Evolutionary conservation across 768 basidiomycete genomes (phyloP).

Genomic region (Boletus vinaceobasis): DNA sequence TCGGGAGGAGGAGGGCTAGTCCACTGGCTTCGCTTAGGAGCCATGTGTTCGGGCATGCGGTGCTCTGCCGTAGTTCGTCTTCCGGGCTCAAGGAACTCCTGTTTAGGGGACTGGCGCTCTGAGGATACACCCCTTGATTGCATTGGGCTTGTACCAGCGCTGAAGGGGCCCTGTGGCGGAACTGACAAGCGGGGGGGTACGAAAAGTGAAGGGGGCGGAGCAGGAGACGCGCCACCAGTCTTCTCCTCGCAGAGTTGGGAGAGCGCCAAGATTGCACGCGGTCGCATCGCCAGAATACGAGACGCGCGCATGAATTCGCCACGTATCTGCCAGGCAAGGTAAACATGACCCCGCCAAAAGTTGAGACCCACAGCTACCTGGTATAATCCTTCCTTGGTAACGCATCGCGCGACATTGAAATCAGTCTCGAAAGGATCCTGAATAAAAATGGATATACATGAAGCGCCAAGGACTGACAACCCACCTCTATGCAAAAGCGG

Average conservation of each 20-base stretch:
- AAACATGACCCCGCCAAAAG: background rate
- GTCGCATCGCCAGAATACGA: slow-evolving; percentile 74
- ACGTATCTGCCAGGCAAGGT: slow-evolving; percentile 67
- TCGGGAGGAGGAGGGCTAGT: slow-evolving; percentile 81
- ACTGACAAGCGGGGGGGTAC: slow-evolving; percentile 43
- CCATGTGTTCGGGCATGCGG: slow-evolving; percentile 68
- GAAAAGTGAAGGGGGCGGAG: slow-evolving; percentile 41
- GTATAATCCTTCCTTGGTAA: slow-evolving; percentile 94
- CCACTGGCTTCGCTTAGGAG: slow-evolving; percentile 76
- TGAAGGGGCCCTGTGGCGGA: slow-evolving; percentile 71
- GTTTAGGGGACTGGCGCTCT: slow-evolving; percentile 52
- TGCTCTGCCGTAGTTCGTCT: slow-evolving; percentile 31
- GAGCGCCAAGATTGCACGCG: slow-evolving; percentile 76
- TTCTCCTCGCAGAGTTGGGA: slow-evolving; percentile 92
- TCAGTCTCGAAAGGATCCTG: slow-evolving; percentile 97
- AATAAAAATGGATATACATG: background rate
- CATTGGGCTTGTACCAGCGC: slow-evolving; percentile 59
- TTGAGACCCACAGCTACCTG: slow-evolving; percentile 48
- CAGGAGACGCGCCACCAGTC: slow-evolving; percentile 43
- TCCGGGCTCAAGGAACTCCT: slow-evolving; percentile 45
- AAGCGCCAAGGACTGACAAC: slow-evolving; percentile 10
- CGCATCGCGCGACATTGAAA: slow-evolving; percentile 95
- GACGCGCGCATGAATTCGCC: slow-evolving; percentile 98
- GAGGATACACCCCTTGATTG: slow-evolving; percentile 42
- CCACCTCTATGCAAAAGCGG: slow-evolving; percentile 92